Base-by-base conservation (phyloP, 495 filamentous ascomycete genomes). In the Penicillium cinerascens region DNA sequence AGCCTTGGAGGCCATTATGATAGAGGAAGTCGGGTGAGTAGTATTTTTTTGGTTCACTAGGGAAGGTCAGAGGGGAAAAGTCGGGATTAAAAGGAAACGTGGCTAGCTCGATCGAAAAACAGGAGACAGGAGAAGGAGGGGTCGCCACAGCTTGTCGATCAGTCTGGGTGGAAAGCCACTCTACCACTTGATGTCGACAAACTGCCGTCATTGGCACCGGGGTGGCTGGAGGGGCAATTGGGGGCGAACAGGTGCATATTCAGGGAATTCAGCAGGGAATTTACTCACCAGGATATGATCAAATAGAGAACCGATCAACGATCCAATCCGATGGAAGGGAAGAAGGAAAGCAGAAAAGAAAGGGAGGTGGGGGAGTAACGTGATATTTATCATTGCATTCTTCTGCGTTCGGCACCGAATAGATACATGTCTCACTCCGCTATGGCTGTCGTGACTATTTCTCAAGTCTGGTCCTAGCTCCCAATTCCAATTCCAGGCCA, bases 1-100 rank as follows among this genome's bases (percentile, higher is more conserved):
- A 59, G 86, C 78, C 66, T 79, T 81, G 51, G 82, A 71, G 49
- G 87, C 82, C 88, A 92, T 93, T 69, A 64, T 87, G 51, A 37
- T 42, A 8, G 21, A 21, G 47, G 43, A 37, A 46, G 27, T 55
- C 25, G 20, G 50, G 38, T 56, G 37, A 42, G 21, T 37, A 43
- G 43, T n/a, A 27, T 21, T 44, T 33, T 20, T 38, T 11, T 33
- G 11, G 11, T 33, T 33, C 29, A 33, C 29, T 33, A 10, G 9
- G 9, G 26, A 29, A 38, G 18, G n/a, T 39, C 13, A 39, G 37
- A n/a, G n/a, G n/a, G n/a, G 18, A 9, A 16, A 22, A 35, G 47
- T 15, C n/a, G 21, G 49, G 20, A 47, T 33, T 33, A 51, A 55
- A 48, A 42, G 51, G 13, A 17, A 55, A 53, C 33, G 55, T 52